Conservation (phyloP, 148 eudicot species). For the Silene latifolia region DNA sequence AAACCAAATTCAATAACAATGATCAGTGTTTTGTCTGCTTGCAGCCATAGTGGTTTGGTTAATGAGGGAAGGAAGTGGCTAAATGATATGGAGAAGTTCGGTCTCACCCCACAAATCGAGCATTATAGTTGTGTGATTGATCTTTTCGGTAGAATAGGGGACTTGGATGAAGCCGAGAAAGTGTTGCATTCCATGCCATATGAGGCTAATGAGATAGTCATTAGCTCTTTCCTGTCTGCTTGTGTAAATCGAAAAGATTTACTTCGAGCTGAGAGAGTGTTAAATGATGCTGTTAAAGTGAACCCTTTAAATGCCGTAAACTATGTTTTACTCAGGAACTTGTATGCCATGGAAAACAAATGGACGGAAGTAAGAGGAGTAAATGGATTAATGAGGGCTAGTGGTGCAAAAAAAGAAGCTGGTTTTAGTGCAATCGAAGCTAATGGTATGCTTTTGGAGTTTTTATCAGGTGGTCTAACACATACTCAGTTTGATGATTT, state of each 20-base stretch:
- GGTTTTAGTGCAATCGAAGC: slow-evolving; percentile 72
- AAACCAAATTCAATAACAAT: slow-evolving; percentile 64
- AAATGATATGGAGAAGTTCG: slow-evolving; percentile 42
- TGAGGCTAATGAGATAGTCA: slow-evolving; percentile 66
- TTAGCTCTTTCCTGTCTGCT: slow-evolving; percentile 70
- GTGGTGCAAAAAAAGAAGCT: slow-evolving; percentile 70
- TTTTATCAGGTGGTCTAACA: slow-evolving; percentile 50
- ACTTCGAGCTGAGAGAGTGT: slow-evolving; percentile 55
- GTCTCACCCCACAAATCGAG: slow-evolving; percentile 54
- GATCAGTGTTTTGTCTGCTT: slow-evolving; percentile 73
- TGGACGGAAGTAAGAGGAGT: slow-evolving; percentile 67
- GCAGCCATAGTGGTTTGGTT: slow-evolving; percentile 76
- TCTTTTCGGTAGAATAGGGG: slow-evolving; percentile 67
- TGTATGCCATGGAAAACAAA: slow-evolving; percentile 63
- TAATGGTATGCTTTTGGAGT: slow-evolving; percentile 53
- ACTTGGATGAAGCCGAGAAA: slow-evolving; percentile 72
- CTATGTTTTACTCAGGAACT: slow-evolving; percentile 60
- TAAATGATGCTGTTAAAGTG: slow-evolving; percentile 38
- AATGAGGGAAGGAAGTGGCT: slow-evolving; percentile 74
- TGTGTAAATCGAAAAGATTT: slow-evolving; percentile 59
- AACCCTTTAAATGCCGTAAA: slow-evolving; percentile 54
- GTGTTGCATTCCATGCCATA: slow-evolving; percentile 62
- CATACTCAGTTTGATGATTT: slow-evolving; percentile 45
- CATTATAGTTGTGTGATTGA: slow-evolving; percentile 84
- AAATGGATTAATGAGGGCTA: slow-evolving; percentile 47